Conservation (phyloP, 495 filamentous ascomycete species). For the Hypoxylon lenormandii region DNA sequence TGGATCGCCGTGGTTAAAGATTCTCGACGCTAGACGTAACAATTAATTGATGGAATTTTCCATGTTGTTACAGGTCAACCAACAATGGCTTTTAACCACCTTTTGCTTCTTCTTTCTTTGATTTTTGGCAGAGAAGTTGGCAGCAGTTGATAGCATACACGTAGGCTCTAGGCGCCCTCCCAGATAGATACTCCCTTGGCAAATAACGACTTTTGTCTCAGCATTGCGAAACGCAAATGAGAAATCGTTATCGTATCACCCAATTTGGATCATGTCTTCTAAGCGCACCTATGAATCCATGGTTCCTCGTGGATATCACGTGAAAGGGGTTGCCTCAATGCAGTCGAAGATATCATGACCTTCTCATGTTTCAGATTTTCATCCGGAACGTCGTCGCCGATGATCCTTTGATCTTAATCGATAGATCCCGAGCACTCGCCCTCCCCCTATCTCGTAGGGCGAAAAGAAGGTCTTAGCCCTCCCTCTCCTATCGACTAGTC, state of each 20-base stretch:
- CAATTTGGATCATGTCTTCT: not conserved
- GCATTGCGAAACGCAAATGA: not conserved
- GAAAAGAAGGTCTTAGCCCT: slow-evolving; percentile 7
- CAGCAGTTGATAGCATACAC: not conserved
- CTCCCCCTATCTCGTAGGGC: slow-evolving; percentile 17
- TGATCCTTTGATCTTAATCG: slow-evolving; percentile 43
- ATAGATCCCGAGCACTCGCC: slow-evolving; percentile 25
- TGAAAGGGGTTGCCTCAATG: slow-evolving; percentile 12
- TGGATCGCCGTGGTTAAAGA: slow-evolving; percentile 21
- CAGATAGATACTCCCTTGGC: not conserved
- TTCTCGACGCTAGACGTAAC: slow-evolving; percentile 7
- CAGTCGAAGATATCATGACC: slow-evolving; percentile 13
- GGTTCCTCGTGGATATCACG: slow-evolving; percentile 13
- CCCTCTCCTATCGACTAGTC: slow-evolving; percentile 18
- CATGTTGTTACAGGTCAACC: not conserved
- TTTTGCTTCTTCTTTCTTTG: not conserved
- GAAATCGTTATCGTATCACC: not conserved
- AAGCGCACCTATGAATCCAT: slow-evolving; percentile 6
- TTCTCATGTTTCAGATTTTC: slow-evolving; percentile 38
- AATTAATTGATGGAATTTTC: not conserved
- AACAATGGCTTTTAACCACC: not conserved
- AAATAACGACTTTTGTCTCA: slow-evolving; percentile 1
- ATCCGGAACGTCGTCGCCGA: slow-evolving; percentile 36
- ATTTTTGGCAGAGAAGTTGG: not conserved
- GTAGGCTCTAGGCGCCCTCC: not conserved